Evolutionary conservation across 768 basidiomycete genomes (phyloP).

Genomic region (Xerocomellus chrysenteron): DNA sequence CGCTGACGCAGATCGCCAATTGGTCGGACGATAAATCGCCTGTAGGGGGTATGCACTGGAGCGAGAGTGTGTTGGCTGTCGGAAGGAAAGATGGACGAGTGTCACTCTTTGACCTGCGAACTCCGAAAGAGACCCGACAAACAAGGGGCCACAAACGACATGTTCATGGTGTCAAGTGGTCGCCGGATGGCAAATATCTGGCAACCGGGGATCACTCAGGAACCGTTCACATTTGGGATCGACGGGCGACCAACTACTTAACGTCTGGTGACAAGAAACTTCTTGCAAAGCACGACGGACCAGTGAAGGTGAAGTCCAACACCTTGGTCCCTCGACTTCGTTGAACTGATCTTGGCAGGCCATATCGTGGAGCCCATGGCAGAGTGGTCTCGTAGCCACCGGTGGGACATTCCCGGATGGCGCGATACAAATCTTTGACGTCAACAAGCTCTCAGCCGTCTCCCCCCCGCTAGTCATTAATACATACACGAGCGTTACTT

Average conservation of each 20-base stretch:
- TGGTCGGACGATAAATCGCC: constrained; percentile 37
- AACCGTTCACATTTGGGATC: constrained; percentile 45
- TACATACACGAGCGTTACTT: constrained; percentile 54
- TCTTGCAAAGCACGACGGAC: constrained; percentile 43
- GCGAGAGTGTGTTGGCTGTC: constrained; percentile 36
- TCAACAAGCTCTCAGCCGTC: constrained; percentile 40
- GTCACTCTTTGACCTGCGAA: constrained; percentile 38
- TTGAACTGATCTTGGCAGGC: constrained; percentile 42
- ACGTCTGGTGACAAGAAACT: constrained; percentile 33
- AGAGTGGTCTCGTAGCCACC: constrained; percentile 61
- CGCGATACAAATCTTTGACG: constrained; percentile 52
- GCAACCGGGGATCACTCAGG: constrained; percentile 43
- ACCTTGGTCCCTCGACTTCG: neutral
- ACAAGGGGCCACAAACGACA: constrained; percentile 34
- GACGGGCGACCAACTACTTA: constrained; percentile 34
- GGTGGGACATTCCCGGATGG: constrained; percentile 67
- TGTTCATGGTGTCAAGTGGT: constrained; percentile 43
- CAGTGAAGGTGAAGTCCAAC: constrained; percentile 39
- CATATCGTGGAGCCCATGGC: constrained; percentile 76
- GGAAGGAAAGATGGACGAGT: constrained; percentile 41
- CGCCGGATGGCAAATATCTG: constrained; percentile 39
- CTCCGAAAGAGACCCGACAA: constrained; percentile 26
- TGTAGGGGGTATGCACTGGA: constrained; percentile 44
- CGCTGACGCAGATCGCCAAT: constrained; percentile 25
- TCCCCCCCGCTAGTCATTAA: constrained; percentile 47